Evolutionary conservation across 805 yeast genomes (phyloP).

Genomic region (Ogataea minuta): DNA sequence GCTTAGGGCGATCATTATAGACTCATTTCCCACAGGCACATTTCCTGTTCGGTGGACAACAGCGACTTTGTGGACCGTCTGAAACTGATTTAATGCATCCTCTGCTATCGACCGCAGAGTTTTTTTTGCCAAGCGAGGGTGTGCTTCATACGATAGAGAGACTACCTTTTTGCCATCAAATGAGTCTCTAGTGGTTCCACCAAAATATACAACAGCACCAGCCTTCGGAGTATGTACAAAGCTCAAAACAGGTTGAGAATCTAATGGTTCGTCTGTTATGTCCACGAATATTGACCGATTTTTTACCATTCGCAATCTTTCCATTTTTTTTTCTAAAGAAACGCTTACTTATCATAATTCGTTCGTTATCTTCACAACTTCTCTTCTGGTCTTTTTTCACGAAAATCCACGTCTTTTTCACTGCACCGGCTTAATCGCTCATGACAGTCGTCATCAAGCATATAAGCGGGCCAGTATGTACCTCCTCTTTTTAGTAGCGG

Average conservation of each 20-base stretch:
- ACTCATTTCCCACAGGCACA: conserved; percentile 48
- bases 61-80: conserved; percentile 37
- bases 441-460: conserved; percentile 56
- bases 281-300: conserved; percentile 19
- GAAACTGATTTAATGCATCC: conserved; percentile 32
- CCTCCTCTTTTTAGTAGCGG: conserved; percentile 45
- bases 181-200: conserved; percentile 48
- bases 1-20: conserved; percentile 43
- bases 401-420: conserved; percentile 12
- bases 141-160: conserved; percentile 46
- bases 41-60: conserved; percentile 46
- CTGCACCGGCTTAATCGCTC: conserved; percentile 46
- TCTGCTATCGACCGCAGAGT: conserved; percentile 37
- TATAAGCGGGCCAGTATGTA: conserved; percentile 50
- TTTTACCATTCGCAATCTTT: background rate
- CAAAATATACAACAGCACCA: conserved; percentile 50
- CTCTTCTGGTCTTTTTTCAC: conserved; percentile 12
- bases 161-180: conserved; percentile 41
- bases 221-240: conserved; percentile 44
- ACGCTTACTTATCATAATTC: background rate
- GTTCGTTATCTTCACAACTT: conserved; percentile 13
- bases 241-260: conserved; percentile 25
- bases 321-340: background rate
- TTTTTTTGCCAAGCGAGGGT: conserved; percentile 39
- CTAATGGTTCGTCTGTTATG: conserved; percentile 25